Conservation (phyloP, 305 asterid species). For the Striga hermonthica region DNA sequence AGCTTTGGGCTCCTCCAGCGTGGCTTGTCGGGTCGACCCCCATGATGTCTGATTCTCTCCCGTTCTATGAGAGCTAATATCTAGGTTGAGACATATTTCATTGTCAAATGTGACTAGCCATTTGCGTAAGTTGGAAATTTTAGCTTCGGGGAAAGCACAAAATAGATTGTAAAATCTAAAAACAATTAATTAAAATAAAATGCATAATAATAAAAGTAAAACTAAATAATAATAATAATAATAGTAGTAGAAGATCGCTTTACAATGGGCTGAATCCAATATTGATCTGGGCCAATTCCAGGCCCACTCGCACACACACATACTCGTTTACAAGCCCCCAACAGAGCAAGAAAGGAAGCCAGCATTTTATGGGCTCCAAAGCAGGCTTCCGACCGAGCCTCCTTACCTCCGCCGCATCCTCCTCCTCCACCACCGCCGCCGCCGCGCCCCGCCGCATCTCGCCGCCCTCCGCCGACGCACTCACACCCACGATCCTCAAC, state of each 20-base stretch:
- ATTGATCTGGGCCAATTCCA: neutral
- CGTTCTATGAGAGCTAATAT: too few species aligned
- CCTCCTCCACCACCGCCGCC: slow-evolving; percentile 24
- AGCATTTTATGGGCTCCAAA: slow-evolving; percentile 31
- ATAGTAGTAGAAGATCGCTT: neutral
- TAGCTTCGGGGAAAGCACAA: too few species aligned
- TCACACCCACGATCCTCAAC: slow-evolving; percentile 51
- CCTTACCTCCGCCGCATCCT: slow-evolving; percentile 33
- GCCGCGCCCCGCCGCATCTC: slow-evolving; percentile 23
- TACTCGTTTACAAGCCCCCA: neutral
- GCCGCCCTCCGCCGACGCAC: slow-evolving; percentile 34
- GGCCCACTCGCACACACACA: neutral
- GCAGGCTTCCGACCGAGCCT: slow-evolving; percentile 38
- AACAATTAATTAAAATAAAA: too few species aligned
- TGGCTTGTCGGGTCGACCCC: too few species aligned
- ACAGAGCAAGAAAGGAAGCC: neutral
- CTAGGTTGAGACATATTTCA: too few species aligned
- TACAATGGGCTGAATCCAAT: neutral
- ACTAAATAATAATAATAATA: too few species aligned
- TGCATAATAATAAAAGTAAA: too few species aligned
- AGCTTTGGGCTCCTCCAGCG: too few species aligned
- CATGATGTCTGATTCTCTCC: too few species aligned
- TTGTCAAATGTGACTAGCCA: too few species aligned
- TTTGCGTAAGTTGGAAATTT: too few species aligned
- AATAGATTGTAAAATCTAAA: too few species aligned